phyloP scores from a whole-genome alignment of 1,139 yeast genomes.

The Yamadazyma atmosphaerica region DNA sequence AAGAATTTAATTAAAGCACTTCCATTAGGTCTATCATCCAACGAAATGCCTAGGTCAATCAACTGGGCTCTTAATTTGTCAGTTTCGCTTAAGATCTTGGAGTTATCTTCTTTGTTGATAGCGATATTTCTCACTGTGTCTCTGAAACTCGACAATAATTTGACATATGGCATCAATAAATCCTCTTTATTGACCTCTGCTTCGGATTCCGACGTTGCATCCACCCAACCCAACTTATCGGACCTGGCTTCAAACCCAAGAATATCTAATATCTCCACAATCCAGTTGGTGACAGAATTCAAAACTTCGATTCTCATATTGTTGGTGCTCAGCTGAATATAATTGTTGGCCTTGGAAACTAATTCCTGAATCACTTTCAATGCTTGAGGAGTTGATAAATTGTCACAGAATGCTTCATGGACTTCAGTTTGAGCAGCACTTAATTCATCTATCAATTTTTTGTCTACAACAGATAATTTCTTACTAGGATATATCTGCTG shows the following conservation, averaged over 20 bases:
- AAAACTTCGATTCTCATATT: slow-evolving; percentile 68
- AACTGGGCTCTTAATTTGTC: slow-evolving; percentile 54
- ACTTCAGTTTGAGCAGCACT: slow-evolving; percentile 58
- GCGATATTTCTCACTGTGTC: slow-evolving; percentile 77
- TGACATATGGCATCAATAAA: slow-evolving; percentile 73
- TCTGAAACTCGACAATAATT: slow-evolving; percentile 74
- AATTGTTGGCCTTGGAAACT: slow-evolving; percentile 69
- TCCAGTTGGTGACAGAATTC: slow-evolving; percentile 61
- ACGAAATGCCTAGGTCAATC: slow-evolving; percentile 71
- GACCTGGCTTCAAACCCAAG: slow-evolving; percentile 74
- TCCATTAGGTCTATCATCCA: slow-evolving; percentile 85
- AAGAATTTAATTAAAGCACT: slow-evolving; percentile 82
- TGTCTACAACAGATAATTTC: slow-evolving; percentile 54
- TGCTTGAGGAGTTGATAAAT: slow-evolving; percentile 76
- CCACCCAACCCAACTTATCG: slow-evolving; percentile 81
- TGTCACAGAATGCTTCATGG: slow-evolving; percentile 83
- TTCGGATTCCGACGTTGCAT: slow-evolving; percentile 22
- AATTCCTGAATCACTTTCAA: slow-evolving; percentile 65
- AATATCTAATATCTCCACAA: slow-evolving; percentile 66
- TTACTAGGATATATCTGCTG: slow-evolving; percentile 54
- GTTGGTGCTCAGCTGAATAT: slow-evolving; percentile 53
- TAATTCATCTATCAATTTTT: slow-evolving; percentile 53
- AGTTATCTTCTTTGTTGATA: slow-evolving; percentile 57
- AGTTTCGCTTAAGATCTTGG: slow-evolving; percentile 53
- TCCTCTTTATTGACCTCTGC: slow-evolving; percentile 55